These are phyloP conservation scores for Colletotrichum incanum DNA, from an alignment of 2,329 filamentous ascomycete species.

Conservation along the genomic window DNA sequence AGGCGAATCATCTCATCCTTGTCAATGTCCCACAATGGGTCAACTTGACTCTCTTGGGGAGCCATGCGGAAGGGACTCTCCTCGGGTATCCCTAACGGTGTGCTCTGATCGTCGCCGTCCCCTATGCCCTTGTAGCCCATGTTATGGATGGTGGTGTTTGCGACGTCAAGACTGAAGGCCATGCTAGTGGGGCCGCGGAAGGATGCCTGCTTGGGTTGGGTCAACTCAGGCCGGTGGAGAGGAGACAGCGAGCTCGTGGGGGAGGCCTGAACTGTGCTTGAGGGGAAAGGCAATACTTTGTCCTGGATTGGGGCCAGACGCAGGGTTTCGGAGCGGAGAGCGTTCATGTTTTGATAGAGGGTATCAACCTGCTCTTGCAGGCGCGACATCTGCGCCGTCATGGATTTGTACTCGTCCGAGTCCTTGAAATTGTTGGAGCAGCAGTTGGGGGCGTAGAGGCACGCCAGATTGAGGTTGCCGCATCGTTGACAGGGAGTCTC, in stretches of 20 bases:
- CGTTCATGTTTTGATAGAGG: conserved; percentile 80
- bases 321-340: conserved; percentile 72
- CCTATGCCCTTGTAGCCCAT: conserved; percentile 85
- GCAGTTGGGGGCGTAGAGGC: conserved; percentile 77
- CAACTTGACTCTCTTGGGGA: conserved; percentile 56
- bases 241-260: conserved; percentile 62
- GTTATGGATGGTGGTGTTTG: conserved; percentile 87
- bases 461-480: conserved; percentile 77
- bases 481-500: conserved; percentile 78
- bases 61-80: conserved; percentile 31
- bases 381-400: conserved; percentile 80
- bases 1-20: conserved; percentile 86
- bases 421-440: conserved; percentile 89
- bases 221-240: conserved; percentile 60
- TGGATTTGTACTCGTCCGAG: conserved; percentile 89
- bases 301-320: conserved; percentile 63
- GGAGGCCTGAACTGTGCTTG: conserved; percentile 58
- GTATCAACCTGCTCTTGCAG: conserved; percentile 89
- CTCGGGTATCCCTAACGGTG: conserved; percentile 41
- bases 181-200: conserved; percentile 91
- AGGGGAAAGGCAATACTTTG: conserved; percentile 53
- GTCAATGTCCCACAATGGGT: conserved; percentile 85
- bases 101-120: conserved; percentile 74
- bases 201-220: conserved; percentile 71
- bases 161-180: conserved; percentile 88